These are phyloP conservation scores for Macrolepiota dolichaula DNA, from an alignment of 768 basidiomycete genomes.

Conservation along the genomic window DNA sequence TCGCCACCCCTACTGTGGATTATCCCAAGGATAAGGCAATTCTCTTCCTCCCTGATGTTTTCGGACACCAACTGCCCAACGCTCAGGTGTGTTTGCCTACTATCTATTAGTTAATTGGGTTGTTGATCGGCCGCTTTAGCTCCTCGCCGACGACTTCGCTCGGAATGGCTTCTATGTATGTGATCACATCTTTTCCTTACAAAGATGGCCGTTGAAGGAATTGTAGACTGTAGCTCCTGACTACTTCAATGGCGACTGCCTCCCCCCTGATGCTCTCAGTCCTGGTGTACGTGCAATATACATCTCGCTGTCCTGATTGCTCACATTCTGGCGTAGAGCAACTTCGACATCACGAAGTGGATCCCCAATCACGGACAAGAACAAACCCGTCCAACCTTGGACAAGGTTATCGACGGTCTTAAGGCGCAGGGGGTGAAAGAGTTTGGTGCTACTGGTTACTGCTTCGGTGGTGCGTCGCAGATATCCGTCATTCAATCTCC, in stretches of 20 bases:
- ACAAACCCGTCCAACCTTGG: conserved; percentile 43
- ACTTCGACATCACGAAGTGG: conserved; percentile 42
- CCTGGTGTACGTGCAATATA: background rate
- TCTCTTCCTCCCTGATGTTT: conserved; percentile 51
- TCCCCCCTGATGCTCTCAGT: conserved; percentile 6
- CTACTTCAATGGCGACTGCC: conserved; percentile 11
- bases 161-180: conserved; percentile 42
- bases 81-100: conserved; percentile 30
- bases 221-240: conserved; percentile 10
- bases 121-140: conserved; percentile 19
- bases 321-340: conserved; percentile 14
- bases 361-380: conserved; percentile 35
- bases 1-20: conserved; percentile 47
- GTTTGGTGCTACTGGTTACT: conserved; percentile 66
- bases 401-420: conserved; percentile 55
- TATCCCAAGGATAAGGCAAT: conserved; percentile 56
- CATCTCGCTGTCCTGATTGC: background rate
- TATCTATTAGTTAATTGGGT: background rate
- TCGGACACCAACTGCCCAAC: conserved; percentile 48
- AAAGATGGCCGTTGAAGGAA: background rate
- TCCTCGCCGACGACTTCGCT: conserved; percentile 41
- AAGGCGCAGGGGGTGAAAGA: conserved; percentile 54
- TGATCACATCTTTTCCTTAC: background rate
- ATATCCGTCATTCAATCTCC: background rate
- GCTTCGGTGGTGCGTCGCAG: conserved; percentile 52